Base-by-base conservation (phyloP, 2,329 filamentous ascomycete species). In the Aspergillus quadrilineatus region DNA sequence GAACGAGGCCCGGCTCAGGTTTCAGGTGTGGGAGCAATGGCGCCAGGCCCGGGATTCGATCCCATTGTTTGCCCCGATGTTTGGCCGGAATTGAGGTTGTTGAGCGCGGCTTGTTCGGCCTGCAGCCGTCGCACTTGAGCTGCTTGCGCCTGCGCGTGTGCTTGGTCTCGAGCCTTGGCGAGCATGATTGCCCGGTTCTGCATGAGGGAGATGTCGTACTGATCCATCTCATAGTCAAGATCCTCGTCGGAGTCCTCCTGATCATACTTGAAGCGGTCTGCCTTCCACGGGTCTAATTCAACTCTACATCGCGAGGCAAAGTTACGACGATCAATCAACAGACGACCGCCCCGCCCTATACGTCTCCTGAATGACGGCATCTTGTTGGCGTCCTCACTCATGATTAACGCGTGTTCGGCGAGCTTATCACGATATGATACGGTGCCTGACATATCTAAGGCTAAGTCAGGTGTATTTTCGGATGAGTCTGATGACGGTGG, bases 301-400 rank as follows among this genome's bases (percentile, higher is more conserved):
- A 77, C 57, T 78, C 76, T 77, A 66, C 70, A 73, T 50, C 78
- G 82, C 43, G 82, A 72, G 60, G 78, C 82, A 69, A 91, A 78
- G 55, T 88, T 86, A 64, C 89, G 86, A 65, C 92, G 87, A 75
- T 97, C 94, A 63, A 97, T 90, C 83, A 92, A 91, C 63, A 96
- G 74, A 39, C 93, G 86, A 61, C 92, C 91, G 60, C 92, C 82
- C 64, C 93, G 88, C 53, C 93, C 93, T 54, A 92, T 86, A 57
- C 94, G 88, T 61, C 92, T 86, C 63, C 93, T 86, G 79, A 89
- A 97, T 14, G 88, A 87, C 53, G 89, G 87, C 65, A 78, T 77
- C 53, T 67, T 69, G 60, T 70, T 72, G 29, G 73, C 67, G 53
- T 77, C 76, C 43, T 77, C 78, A 53, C 76, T 74, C 52, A 76